Evolutionary conservation across 176 grass and related monocot species (phyloP).

Genomic region (Triticum aestivum): DNA sequence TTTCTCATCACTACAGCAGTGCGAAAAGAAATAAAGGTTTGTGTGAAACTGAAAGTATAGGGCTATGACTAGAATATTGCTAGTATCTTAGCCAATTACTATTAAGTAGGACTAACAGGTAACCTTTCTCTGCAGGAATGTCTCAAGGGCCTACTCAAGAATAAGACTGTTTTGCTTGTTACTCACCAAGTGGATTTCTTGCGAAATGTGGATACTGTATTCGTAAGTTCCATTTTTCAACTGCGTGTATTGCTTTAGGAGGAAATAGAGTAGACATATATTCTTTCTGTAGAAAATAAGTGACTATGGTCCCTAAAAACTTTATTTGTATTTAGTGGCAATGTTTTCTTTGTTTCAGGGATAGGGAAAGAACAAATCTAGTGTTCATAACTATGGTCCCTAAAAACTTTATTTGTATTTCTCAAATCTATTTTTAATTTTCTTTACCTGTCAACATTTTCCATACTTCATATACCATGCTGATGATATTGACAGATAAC

Average conservation of each 20-base stretch:
- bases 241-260: not conserved
- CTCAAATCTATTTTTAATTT: not conserved
- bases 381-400: not conserved
- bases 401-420: not conserved
- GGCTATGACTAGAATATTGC: not conserved
- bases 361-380: not conserved
- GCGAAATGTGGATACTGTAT: conserved; percentile 55
- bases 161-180: conserved; percentile 70
- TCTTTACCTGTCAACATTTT: not conserved
- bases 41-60: not conserved
- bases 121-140: conserved; percentile 51
- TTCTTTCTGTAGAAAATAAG: not conserved
- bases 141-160: conserved; percentile 56
- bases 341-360: not conserved
- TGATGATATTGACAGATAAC: not conserved
- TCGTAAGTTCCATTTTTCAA: conserved; percentile 38
- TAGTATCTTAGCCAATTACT: not conserved
- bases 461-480: not conserved
- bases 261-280: not conserved
- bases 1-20: not conserved
- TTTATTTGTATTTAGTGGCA: not conserved
- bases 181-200: conserved; percentile 85
- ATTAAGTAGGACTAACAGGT: not conserved
- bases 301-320: no score
- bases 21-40: not conserved